phyloP scores from a whole-genome alignment of 352 stramenopile species.

The Phytophthora idaei region DNA sequence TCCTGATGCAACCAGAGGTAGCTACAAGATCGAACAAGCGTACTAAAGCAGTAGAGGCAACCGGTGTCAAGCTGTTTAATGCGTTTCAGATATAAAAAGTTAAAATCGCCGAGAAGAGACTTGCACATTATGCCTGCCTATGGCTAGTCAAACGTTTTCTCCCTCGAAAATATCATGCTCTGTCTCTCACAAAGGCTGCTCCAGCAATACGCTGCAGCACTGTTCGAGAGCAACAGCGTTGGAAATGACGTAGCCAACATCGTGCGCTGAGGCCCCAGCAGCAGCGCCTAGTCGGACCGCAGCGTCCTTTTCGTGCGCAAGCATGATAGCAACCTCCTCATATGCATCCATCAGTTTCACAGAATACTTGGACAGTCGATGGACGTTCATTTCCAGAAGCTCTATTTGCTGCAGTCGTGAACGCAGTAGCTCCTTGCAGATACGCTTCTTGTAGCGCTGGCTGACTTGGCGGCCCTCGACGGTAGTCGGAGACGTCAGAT shows the following conservation, averaged over 20 bases:
- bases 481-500: no score
- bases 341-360: neutral
- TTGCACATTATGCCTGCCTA: neutral
- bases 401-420: constrained; percentile 5
- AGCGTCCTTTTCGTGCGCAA: neutral
- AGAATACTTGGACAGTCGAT: constrained; percentile 4
- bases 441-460: neutral
- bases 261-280: neutral
- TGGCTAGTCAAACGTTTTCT: neutral
- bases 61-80: neutral
- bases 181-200: neutral
- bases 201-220: constrained; percentile 12
- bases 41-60: neutral
- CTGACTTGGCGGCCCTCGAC: no score
- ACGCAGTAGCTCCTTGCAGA: constrained; percentile 11
- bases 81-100: neutral
- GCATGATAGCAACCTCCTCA: neutral
- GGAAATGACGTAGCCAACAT: constrained; percentile 3
- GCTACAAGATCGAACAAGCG: neutral
- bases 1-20: neutral
- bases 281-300: neutral
- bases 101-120: neutral
- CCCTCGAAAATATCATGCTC: neutral
- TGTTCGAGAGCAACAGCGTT: constrained; percentile 2
- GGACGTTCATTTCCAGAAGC: neutral